phyloP scores from a whole-genome alignment of 768 basidiomycete species.

The Nidularia sp. region DNA sequence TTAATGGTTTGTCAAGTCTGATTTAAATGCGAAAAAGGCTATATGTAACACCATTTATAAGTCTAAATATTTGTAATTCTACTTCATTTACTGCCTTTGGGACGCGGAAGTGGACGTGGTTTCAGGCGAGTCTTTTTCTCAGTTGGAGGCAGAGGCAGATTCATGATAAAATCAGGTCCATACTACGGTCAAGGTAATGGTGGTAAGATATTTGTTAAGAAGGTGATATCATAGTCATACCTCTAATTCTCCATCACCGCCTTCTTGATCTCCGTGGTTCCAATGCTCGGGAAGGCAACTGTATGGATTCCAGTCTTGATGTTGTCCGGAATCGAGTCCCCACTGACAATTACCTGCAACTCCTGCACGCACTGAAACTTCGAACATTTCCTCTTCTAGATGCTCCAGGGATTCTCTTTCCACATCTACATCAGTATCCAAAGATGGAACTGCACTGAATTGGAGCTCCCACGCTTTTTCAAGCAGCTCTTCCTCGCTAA shows the following conservation, averaged over 20 bases:
- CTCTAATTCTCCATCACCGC: constrained; percentile 7
- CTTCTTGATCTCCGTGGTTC: constrained; percentile 6
- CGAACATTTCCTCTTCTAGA: constrained; percentile 21
- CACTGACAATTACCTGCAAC: constrained; percentile 9
- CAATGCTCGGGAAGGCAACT: constrained; percentile 4
- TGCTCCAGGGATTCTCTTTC: constrained; percentile 12
- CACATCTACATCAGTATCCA: no score
- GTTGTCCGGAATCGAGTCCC: no score
- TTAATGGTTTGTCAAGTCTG: neutral
- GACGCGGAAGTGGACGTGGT: neutral
- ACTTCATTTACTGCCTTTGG: neutral
- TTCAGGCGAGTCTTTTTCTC: neutral
- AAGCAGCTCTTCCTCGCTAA: no score
- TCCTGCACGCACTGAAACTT: constrained; percentile 8
- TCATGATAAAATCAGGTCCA: neutral
- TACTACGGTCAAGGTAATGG: neutral
- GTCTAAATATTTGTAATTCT: neutral
- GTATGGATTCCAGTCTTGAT: constrained; percentile 13
- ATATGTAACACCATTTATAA: neutral
- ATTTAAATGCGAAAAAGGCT: neutral
- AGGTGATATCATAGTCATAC: constrained; percentile 1
- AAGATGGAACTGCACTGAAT: no score
- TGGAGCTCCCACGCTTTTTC: no score
- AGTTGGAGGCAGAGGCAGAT: neutral
- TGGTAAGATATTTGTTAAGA: neutral